Conservation (phyloP, 495 filamentous ascomycete species). For the Pyrenopolyporus hunteri region DNA sequence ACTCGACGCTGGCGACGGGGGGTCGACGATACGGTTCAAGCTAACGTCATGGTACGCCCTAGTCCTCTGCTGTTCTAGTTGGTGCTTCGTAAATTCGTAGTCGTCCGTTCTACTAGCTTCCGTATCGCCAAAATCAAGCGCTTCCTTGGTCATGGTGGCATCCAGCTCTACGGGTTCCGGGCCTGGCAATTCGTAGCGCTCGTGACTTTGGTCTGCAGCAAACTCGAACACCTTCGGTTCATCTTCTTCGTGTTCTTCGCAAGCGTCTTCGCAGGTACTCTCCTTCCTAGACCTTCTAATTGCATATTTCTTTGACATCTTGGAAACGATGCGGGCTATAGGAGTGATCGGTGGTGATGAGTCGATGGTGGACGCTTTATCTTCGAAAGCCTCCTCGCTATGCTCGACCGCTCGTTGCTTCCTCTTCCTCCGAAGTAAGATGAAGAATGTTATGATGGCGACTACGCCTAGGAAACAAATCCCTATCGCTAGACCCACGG, state of each 20-base stretch:
- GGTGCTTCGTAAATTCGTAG: constrained; percentile 53
- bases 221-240: constrained; percentile 49
- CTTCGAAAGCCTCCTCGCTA: constrained; percentile 28
- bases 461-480: constrained; percentile 53
- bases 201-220: constrained; percentile 53
- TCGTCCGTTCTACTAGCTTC: constrained; percentile 42
- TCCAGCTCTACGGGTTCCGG: constrained; percentile 58
- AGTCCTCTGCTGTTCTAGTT: constrained; percentile 52
- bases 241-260: constrained; percentile 23
- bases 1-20: constrained; percentile 49
- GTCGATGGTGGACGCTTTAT: constrained; percentile 38
- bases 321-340: constrained; percentile 29
- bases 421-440: constrained; percentile 40
- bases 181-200: constrained; percentile 57
- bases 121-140: constrained; percentile 45
- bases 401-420: constrained; percentile 13
- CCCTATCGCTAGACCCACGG: constrained; percentile 49
- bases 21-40: constrained; percentile 36
- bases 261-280: constrained; percentile 18
- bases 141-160: constrained; percentile 45
- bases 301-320: constrained; percentile 28
- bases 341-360: constrained; percentile 30
- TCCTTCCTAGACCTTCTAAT: constrained; percentile 33
- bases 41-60: constrained; percentile 49
- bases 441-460: constrained; percentile 45